Evolutionary conservation across 2,329 filamentous ascomycete species (phyloP), one percentile per base, ranked within the genome.

Genomic region (Neocucurbitaria cava): DNA sequence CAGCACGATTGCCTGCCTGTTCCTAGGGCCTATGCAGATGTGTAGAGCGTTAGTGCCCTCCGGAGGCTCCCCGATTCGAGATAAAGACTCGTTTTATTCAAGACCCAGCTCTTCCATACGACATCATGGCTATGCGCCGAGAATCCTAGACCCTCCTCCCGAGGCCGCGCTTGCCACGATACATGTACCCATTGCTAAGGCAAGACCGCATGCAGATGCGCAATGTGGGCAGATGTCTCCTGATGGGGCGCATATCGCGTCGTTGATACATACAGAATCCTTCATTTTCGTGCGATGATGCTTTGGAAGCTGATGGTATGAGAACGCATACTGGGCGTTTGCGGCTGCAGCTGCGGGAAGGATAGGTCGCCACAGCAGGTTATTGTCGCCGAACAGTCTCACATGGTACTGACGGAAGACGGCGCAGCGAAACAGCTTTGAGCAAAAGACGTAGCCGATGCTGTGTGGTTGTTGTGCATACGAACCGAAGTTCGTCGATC

Each of bases 401-500:
- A 23, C 13, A 9, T n/a, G n/a, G 15, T 28, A 39, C 30, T 30
- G 26, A 26, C 49, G 52, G 50, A 49, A 15, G 10, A 55, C 28
- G 46, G 43, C 35, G 47, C 55, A 57, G 30, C 17, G 36, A 46
- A 43, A 17, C 31, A 46, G 42, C 41, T 46, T 46, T 55, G 47
- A 52, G 40, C 46, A 8, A 17, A n/a, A 30, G 28, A 47, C 28
- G 36, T 52, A 46, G 44, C 24, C 21, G 49, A 53, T 44, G 30
- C 9, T 13, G 44, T 40, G 38, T 47, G 38, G 48, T 39, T 43
- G 47, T 26, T 40, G 49, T 40, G 54, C 46, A 38, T 43, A 55
- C 44, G 64, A 71, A 71, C 65, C 50, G 36, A 58, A 54, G 69
- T 72, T 71, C 64, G 65, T 68, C 58, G 62, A 67, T 71, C 62